These are phyloP conservation scores for Phytophthora pinifolia DNA, from an alignment of 352 stramenopile species.

Conservation along the genomic window DNA sequence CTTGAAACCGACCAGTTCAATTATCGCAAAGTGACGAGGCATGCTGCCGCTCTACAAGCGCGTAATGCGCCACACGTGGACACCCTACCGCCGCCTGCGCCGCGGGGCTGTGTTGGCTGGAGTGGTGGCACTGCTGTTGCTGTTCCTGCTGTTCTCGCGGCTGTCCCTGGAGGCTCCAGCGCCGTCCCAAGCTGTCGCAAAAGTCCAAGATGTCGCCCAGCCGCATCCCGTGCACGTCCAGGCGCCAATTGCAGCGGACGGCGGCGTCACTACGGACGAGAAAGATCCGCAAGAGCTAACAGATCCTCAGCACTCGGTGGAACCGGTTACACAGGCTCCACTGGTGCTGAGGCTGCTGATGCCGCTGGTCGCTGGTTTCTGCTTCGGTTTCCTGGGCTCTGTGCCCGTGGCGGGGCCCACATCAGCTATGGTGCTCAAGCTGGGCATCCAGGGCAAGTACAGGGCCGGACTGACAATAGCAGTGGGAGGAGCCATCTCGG, in stretches of 20 bases:
- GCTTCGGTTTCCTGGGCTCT: constrained; percentile 85
- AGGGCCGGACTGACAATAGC: constrained; percentile 76
- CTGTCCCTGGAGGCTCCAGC: constrained; percentile 9
- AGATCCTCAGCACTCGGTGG: neutral
- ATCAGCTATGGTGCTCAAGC: constrained; percentile 87
- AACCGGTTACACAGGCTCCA: constrained; percentile 25
- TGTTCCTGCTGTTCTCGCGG: constrained; percentile 59
- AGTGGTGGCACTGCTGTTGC: constrained; percentile 45
- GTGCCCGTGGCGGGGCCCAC: constrained; percentile 83
- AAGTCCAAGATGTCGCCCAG: constrained; percentile 14
- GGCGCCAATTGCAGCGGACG: constrained; percentile 10
- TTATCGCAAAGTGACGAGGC: constrained; percentile 5
- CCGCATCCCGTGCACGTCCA: constrained; percentile 2
- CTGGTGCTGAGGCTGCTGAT: constrained; percentile 64
- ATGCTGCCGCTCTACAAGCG: constrained; percentile 70
- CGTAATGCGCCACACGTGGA: constrained; percentile 58
- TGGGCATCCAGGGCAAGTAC: constrained; percentile 89
- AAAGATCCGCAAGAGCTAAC: neutral
- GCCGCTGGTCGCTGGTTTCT: constrained; percentile 76
- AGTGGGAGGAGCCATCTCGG: constrained; percentile 78
- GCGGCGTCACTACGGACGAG: constrained; percentile 17
- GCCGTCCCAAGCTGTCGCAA: constrained; percentile 9
- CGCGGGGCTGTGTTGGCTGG: constrained; percentile 40
- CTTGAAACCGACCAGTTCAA: constrained; percentile 3
- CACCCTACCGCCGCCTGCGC: constrained; percentile 65